These are phyloP conservation scores for sorghum (Sorghum bicolor) DNA, from an alignment of 176 grass and related monocot genomes.

Conservation along the genomic window DNA sequence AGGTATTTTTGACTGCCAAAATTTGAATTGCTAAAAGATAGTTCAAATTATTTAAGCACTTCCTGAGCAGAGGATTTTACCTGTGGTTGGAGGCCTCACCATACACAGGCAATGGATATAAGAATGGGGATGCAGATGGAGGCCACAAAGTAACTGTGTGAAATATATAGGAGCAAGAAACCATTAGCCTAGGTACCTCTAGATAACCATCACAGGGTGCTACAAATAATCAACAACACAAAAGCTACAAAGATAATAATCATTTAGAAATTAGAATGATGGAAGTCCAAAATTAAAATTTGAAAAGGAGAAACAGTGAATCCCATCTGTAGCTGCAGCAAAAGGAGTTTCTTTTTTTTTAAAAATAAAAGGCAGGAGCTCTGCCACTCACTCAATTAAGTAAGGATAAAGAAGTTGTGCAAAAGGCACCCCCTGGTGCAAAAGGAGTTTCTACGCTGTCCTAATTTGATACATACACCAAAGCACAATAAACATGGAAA, in stretches of 20 bases:
- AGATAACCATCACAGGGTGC: slow-evolving; percentile 16
- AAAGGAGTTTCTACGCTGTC: not conserved
- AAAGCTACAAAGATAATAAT: slow-evolving; percentile 2
- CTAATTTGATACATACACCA: not conserved
- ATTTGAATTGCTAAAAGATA: not conserved
- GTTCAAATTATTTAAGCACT: slow-evolving; percentile 13
- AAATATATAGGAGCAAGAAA: slow-evolving; percentile 24
- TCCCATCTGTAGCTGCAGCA: not conserved
- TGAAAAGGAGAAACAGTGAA: not conserved
- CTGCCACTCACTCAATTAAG: no score
- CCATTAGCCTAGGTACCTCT: not conserved
- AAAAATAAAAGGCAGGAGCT: no score
- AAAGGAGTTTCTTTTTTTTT: slow-evolving; percentile 1
- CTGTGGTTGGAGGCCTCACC: slow-evolving; percentile 98
- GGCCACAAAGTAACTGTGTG: slow-evolving; percentile 79
- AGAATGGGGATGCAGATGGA: slow-evolving; percentile 64
- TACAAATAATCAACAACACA: slow-evolving; percentile 13
- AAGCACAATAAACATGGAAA: not conserved
- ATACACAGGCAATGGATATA: slow-evolving; percentile 96
- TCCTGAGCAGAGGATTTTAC: slow-evolving; percentile 35
- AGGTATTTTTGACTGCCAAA: not conserved
- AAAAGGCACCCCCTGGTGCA: no score
- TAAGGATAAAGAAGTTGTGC: no score
- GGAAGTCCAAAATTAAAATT: slow-evolving; percentile 7
- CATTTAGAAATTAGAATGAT: slow-evolving; percentile 3